These are phyloP conservation scores for Sordariomycetes sp. DNA, from an alignment of 2,329 filamentous ascomycete genomes.

Conservation along the genomic window DNA sequence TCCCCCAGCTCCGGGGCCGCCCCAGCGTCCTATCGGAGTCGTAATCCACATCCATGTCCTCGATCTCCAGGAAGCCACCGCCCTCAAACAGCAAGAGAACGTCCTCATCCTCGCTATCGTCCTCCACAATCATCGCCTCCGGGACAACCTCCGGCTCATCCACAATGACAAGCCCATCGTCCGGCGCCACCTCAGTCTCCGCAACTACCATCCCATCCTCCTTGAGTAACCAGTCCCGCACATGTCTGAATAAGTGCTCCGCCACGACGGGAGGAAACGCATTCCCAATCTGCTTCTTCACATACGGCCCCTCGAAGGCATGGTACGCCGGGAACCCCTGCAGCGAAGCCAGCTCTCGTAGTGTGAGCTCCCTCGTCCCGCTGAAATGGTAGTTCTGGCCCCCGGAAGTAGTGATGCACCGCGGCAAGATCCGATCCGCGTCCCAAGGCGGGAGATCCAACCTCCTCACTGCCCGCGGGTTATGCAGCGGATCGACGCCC, in stretches of 20 bases:
- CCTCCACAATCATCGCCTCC: not conserved
- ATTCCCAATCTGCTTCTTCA: constrained; percentile 62
- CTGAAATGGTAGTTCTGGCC: constrained; percentile 51
- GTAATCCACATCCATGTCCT: not conserved
- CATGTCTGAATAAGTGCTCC: constrained; percentile 31
- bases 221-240: constrained; percentile 29
- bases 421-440: constrained; percentile 29
- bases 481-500: constrained; percentile 23
- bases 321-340: constrained; percentile 56
- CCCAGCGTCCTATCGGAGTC: constrained; percentile 4
- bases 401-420: constrained; percentile 53
- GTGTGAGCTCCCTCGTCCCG: constrained; percentile 49
- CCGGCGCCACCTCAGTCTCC: not conserved
- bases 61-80: not conserved
- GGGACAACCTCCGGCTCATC: not conserved
- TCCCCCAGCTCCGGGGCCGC: not conserved
- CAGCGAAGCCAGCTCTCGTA: constrained; percentile 53
- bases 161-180: constrained; percentile 2
- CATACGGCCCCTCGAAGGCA: constrained; percentile 32
- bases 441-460: constrained; percentile 26
- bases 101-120: not conserved
- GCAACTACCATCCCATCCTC: constrained; percentile 17
- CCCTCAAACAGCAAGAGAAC: not conserved
- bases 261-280: constrained; percentile 56
- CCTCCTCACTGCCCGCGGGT: constrained; percentile 14